Conservation (phyloP, 1,284 basidiomycete species). For the Fomitopsis palustris region DNA sequence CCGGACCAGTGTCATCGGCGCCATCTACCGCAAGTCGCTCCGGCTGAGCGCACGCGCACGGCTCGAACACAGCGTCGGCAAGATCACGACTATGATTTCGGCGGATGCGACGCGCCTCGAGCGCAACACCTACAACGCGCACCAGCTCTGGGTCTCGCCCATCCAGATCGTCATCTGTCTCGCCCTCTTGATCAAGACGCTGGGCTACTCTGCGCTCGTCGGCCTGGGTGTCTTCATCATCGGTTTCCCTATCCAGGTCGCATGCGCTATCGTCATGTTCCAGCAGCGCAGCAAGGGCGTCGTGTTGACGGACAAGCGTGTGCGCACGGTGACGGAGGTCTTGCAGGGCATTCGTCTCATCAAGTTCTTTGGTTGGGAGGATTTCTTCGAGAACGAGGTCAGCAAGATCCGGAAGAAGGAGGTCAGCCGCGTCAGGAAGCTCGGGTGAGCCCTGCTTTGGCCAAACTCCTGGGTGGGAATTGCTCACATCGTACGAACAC, state of each 20-base stretch:
- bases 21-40: slow-evolving; percentile 70
- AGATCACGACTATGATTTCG: slow-evolving; percentile 72
- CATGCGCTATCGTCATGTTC: slow-evolving; percentile 66
- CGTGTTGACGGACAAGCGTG: slow-evolving; percentile 68
- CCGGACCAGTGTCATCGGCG: slow-evolving; percentile 59
- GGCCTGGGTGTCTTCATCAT: slow-evolving; percentile 63
- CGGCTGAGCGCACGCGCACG: slow-evolving; percentile 65
- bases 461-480: too few species aligned
- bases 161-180: slow-evolving; percentile 63
- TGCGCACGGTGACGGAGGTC: slow-evolving; percentile 63
- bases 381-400: slow-evolving; percentile 58
- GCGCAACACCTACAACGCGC: slow-evolving; percentile 40
- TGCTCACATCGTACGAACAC: not conserved
- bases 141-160: slow-evolving; percentile 57
- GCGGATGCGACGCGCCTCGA: slow-evolving; percentile 58
- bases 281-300: slow-evolving; percentile 61
- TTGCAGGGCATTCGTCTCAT: slow-evolving; percentile 62
- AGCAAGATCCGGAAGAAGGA: slow-evolving; percentile 48
- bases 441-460: slow-evolving; percentile 40
- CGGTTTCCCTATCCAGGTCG: slow-evolving; percentile 59
- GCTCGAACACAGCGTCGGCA: slow-evolving; percentile 55
- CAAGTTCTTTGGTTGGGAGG: slow-evolving; percentile 62
- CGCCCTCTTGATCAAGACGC: slow-evolving; percentile 62
- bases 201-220: slow-evolving; percentile 69
- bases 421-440: slow-evolving; percentile 44